Percentiles rank a stretch among this genome's conserved stretches.
Evolutionary conservation across 305 asterid genomes (phyloP).

Genomic region (Andrographis paniculata): DNA sequence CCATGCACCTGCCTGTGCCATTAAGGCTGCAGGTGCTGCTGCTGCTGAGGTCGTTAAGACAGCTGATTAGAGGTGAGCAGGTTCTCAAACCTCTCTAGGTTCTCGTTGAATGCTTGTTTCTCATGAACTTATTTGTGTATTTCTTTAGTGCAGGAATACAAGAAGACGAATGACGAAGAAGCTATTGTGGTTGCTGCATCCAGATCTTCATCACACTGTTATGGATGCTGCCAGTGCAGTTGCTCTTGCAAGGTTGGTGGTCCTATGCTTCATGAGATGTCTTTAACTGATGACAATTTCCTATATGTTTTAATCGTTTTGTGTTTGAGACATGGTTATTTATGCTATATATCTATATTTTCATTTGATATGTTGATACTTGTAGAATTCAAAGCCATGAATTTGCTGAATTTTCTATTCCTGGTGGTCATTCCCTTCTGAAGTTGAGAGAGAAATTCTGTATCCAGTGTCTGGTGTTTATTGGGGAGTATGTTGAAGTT

Average conservation of each 20-base stretch:
- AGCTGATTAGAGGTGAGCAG: too few species aligned
- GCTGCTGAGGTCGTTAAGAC: conserved; percentile 67
- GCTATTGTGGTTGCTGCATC: too few species aligned
- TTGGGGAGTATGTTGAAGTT: conserved; percentile 99
- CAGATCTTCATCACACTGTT: too few species aligned
- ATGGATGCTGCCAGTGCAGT: too few species aligned
- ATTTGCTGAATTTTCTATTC: conserved; percentile 45
- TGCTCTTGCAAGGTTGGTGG: too few species aligned
- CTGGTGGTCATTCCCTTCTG: conserved; percentile 60
- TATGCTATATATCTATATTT: conserved; percentile 12
- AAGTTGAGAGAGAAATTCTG: conserved; percentile 87
- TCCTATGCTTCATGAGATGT: too few species aligned
- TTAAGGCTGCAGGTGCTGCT: conserved; percentile 81
- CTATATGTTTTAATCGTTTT: conserved; percentile 5
- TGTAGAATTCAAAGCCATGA: conserved; percentile 50
- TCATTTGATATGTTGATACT: conserved; percentile 16
- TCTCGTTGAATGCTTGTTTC: too few species aligned
- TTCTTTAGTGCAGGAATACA: too few species aligned
- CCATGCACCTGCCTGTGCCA: conserved; percentile 81
- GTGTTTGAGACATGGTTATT: conserved; percentile 7
- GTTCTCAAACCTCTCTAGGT: too few species aligned
- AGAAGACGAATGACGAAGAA: too few species aligned
- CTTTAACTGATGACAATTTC: conserved; percentile 10
- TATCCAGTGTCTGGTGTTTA: conserved; percentile 79
- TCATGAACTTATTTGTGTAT: too few species aligned